Conservation (phyloP, 306 rosid genomes). For the Quercus engelmannii region DNA sequence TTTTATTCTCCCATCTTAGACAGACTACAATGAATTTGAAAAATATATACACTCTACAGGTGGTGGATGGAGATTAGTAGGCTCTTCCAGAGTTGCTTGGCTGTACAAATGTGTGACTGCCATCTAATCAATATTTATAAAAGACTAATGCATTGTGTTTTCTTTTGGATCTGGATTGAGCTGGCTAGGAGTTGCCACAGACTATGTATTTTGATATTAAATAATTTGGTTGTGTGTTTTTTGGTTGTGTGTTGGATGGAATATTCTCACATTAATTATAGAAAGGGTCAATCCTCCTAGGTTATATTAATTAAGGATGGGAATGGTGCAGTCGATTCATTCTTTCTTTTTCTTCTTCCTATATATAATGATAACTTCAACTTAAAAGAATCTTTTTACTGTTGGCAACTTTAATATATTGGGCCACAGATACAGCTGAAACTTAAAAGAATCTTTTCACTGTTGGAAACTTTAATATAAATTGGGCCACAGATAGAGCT, state of each 20-base stretch:
- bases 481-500: background rate
- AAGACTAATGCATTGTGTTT: too few relatives aligned
- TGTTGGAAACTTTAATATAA: background rate
- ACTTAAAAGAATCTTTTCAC: background rate
- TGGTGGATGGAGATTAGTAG: too few relatives aligned
- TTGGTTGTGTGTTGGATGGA: background rate
- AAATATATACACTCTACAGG: too few relatives aligned
- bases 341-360: background rate
- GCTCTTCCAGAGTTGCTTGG: too few relatives aligned
- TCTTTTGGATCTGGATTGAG: too few relatives aligned
- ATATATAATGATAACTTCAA: background rate
- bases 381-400: background rate
- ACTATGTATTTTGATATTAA: background rate
- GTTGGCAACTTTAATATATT: background rate
- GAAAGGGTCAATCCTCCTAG: background rate
- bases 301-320: background rate
- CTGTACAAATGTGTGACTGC: too few relatives aligned
- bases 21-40: too few relatives aligned
- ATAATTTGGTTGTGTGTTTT: background rate
- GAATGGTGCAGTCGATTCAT: background rate
- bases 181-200: too few relatives aligned
- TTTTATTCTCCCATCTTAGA: too few relatives aligned
- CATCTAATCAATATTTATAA: too few relatives aligned
- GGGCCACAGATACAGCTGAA: background rate
- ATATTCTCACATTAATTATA: background rate